Conservation (phyloP, 805 yeast genomes). For the Candida wancherniae region DNA sequence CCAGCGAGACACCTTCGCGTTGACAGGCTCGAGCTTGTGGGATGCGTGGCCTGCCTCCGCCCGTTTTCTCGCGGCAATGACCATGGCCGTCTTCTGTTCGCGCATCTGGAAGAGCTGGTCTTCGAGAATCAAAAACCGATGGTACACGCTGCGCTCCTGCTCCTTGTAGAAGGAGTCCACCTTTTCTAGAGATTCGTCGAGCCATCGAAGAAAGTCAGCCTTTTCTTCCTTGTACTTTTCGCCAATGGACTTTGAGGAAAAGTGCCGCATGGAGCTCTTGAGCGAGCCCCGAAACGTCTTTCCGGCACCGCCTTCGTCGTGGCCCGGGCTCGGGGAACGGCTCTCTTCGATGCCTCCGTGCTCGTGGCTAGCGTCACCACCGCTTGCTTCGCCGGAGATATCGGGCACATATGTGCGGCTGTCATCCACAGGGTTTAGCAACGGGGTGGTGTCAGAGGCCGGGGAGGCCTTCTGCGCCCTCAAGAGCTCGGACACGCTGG, state of each 20-base stretch:
- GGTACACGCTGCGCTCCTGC: constrained; percentile 56
- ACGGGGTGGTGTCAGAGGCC: constrained; percentile 15
- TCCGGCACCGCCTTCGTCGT: too few relatives aligned
- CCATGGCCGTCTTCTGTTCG: constrained; percentile 39
- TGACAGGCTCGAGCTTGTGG: constrained; percentile 11
- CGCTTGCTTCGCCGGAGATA: neutral
- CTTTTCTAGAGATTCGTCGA: constrained; percentile 54
- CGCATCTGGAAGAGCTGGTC: constrained; percentile 63
- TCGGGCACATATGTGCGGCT: constrained; percentile 5
- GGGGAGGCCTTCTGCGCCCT: constrained; percentile 11
- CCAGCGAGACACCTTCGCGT: constrained; percentile 24
- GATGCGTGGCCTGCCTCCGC: constrained; percentile 7
- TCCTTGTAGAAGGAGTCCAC: constrained; percentile 58
- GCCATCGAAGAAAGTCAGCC: constrained; percentile 58
- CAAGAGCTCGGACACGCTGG: constrained; percentile 14
- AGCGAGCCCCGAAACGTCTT: constrained; percentile 1
- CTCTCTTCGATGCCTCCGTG: too few relatives aligned
- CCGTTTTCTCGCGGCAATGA: constrained; percentile 1
- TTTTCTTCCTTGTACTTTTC: constrained; percentile 26
- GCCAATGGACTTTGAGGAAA: constrained; percentile 10
- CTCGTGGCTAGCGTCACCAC: too few relatives aligned
- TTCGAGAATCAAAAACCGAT: constrained; percentile 56
- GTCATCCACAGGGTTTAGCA: constrained; percentile 11
- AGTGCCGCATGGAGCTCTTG: constrained; percentile 6
- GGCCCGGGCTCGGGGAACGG: too few relatives aligned